Base-by-base conservation (phyloP, 169 alveolate genomes). In the Sarcocystis neurona region DNA sequence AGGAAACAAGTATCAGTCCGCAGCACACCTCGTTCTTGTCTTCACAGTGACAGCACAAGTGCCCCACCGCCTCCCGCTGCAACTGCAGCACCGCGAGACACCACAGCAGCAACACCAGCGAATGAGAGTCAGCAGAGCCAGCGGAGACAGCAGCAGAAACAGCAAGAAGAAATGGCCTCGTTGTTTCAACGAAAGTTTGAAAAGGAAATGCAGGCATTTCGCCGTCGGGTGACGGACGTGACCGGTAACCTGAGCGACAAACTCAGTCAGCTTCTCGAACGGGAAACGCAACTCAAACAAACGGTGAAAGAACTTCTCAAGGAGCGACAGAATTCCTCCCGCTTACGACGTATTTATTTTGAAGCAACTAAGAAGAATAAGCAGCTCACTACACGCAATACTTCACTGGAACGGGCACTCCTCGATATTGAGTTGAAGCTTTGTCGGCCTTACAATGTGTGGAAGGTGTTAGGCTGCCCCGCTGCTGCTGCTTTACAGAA, bases 161-260 rank as follows among this genome's bases (percentile, higher is more conserved):
- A n/a, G n/a, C n/a, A n/a, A n/a, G n/a, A n/a, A n/a, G n/a, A n/a
- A n/a, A n/a, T n/a, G n/a, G n/a, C n/a, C n/a, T n/a, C n/a, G n/a
- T n/a, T n/a, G n/a, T n/a, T n/a, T n/a, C n/a, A n/a, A n/a, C 60
- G 37, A 56, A 30, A 72, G n/a, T 56, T 72, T 56, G 82, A 72
- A 39, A 56, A 72, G 58, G 82, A 72, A 44, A 72, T 72, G 30
- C 37, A 20, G 56, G 32, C 0, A 15, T 32, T 72, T 32, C 18
- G 32, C 12, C 37, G 27, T 15, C 82, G 82, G 27, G 43, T 72
- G 82, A 32, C 34, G 39, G 27, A 48, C 32, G 39, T 72, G 0
- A 27, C 82, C 12, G 4, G 34, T 0, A 39, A 37, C 10, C 8
- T 72, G 50, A 72, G 46, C 3, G 27, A 72, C 15, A 48, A 72